Evolutionary conservation across 352 stramenopile genomes (phyloP), one percentile per base, ranked within the genome.

Genomic region (Phytopythium cucurbitacearum): DNA sequence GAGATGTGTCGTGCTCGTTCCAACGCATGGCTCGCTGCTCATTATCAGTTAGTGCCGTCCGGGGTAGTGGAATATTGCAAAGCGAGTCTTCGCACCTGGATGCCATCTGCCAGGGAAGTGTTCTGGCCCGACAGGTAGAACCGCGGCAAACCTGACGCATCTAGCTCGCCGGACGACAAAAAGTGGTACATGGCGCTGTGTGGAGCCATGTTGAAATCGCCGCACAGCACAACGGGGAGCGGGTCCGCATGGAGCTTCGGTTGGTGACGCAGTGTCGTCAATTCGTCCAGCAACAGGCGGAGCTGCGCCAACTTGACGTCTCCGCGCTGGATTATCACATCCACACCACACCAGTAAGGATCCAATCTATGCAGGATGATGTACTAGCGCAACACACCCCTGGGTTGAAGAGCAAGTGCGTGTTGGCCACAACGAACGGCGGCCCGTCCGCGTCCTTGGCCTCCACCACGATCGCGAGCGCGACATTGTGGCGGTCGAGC

Each of bases 391-490:
- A 53, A 62, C 65, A 15, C 43, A 89, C 79, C 43, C 73, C 71
- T 2, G 79, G 79, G 37, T 89, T 89, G 59, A 89, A 89, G 11
- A 89, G 63, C 45, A 89, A 54, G 50, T 89, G 79, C 10, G 79
- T 89, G 41, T 74, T 87, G n/a, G 76, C 72, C 12, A 87, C 57
- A 4, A 87, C 38, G 34, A 87, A 81, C 9, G 63, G 76, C 40
- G 63, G 54, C 0, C 64, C 59, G 5, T 16, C 28, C 0, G 35
- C 53, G 11, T 39, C 56, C 21, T 62, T 62, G 47, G 59, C 65
- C 47, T 78, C 66, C 10, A 89, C 51, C 5, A 86, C 69, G 28
- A 66, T 62, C 21, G 64, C 62, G 32, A 86, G 59, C 8, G 76
- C 79, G 37, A 89, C 61, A 34, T 89, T 89, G 56, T 89, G 57